phyloP scores from a whole-genome alignment of 176 grass and related monocot genomes.

The Secale cereale region DNA sequence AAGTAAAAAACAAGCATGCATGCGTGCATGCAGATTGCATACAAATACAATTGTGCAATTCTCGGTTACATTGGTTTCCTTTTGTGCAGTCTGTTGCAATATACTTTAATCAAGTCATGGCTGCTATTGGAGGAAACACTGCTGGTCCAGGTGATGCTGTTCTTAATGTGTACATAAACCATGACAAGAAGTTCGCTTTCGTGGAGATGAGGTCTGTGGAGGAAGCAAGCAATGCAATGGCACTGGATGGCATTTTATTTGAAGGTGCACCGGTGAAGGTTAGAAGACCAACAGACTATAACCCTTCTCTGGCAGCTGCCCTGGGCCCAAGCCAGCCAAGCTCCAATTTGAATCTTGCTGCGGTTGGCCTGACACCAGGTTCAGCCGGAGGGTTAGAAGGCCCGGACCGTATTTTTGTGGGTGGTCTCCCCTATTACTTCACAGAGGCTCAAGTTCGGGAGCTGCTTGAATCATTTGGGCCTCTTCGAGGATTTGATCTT shows the following conservation, averaged over 20 bases:
- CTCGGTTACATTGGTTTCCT: neutral
- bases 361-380: constrained; percentile 79
- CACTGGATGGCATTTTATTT: constrained; percentile 95
- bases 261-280: constrained; percentile 96
- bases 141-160: constrained; percentile 99
- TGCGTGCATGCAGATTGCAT: neutral
- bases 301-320: constrained; percentile 92
- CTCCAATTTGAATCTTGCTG: constrained; percentile 86
- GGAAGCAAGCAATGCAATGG: constrained; percentile 99
- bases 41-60: neutral
- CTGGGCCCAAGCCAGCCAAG: constrained; percentile 92
- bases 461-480: constrained; percentile 90
- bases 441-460: constrained; percentile 96
- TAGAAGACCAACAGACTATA: constrained; percentile 91
- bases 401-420: constrained; percentile 94
- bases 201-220: constrained; percentile 99
- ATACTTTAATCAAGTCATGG: constrained; percentile 98
- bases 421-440: constrained; percentile 98
- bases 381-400: constrained; percentile 92
- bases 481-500: constrained; percentile 90
- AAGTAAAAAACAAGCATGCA: neutral
- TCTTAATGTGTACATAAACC: constrained; percentile 99
- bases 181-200: constrained; percentile 99
- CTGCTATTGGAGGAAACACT: constrained; percentile 96
- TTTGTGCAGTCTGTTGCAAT: constrained; percentile 80